Percentiles rank a stretch among this genome's conserved stretches.
Evolutionary conservation across 345 rosid species (phyloP).

Genomic region (Kandelia obovata): DNA sequence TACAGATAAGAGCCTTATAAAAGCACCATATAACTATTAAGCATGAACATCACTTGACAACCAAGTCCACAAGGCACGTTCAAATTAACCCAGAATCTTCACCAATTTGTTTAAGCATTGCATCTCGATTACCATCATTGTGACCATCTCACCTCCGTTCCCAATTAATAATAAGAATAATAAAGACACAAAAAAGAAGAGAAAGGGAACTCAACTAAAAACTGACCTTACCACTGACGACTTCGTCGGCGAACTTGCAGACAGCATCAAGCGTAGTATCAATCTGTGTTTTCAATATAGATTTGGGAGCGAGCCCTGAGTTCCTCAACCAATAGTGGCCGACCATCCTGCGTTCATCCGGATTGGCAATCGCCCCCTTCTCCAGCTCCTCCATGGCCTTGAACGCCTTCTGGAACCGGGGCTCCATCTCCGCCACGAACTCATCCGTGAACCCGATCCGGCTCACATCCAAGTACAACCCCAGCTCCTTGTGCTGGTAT

Average conservation of each 20-base stretch:
- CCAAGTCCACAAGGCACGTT: too few relatives aligned
- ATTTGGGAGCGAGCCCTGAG: slow-evolving; percentile 60
- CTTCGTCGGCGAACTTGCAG: slow-evolving; percentile 61
- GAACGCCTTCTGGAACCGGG: slow-evolving; percentile 61
- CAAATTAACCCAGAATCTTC: too few relatives aligned
- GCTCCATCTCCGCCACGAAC: slow-evolving; percentile 77
- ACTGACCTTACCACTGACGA: slow-evolving; percentile 85
- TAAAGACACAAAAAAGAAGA: not conserved
- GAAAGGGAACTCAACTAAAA: not conserved
- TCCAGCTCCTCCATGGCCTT: slow-evolving; percentile 80
- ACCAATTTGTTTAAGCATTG: too few relatives aligned
- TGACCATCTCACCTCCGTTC: too few relatives aligned
- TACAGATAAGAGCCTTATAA: too few relatives aligned
- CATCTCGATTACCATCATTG: too few relatives aligned
- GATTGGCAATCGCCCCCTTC: slow-evolving; percentile 91
- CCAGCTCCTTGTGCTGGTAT: slow-evolving; percentile 89
- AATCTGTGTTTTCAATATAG: slow-evolving; percentile 56
- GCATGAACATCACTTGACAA: too few relatives aligned
- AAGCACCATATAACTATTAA: too few relatives aligned
- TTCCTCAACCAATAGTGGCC: slow-evolving; percentile 97
- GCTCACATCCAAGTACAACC: slow-evolving; percentile 81
- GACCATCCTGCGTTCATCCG: slow-evolving; percentile 97
- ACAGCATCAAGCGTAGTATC: slow-evolving; percentile 64
- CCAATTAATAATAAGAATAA: not conserved
- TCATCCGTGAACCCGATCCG: slow-evolving; percentile 82